Evolutionary conservation across 1,284 basidiomycete genomes (phyloP), one percentile per base, ranked within the genome.

Genomic region (Testicularia cyperi): DNA sequence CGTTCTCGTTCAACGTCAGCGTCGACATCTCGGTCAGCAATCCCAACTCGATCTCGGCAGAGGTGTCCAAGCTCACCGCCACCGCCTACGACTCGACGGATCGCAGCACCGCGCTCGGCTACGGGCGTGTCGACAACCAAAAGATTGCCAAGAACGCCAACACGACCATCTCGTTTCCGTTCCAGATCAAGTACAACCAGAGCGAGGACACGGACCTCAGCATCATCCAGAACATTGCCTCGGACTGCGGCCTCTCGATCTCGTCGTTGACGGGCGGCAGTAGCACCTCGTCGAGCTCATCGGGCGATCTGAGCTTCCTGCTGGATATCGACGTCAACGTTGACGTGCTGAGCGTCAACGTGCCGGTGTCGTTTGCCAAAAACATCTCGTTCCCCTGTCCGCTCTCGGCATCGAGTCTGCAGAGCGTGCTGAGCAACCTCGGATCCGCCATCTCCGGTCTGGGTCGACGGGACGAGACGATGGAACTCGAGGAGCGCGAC

Each of bases 81-180:
- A 57, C 56, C 7, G 56, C 61, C 1, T 74, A 64, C 48, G 72
- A 74, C 37, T 23, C 46, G 4, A 22, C 25, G n/a, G 48, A 65
- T 7, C 55, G 44, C 25, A 35, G 41, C 9, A 53, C 47, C 9
- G 34, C 48, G 9, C 54, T 75, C 19, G 73, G 72, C 12, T 27
- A 33, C n/a, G 72, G 73, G n/a, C 36, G 32, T 5, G 26, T 70
- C 14, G 23, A 24, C 31, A 88, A 91, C 22, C 78, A 79, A 51
- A 81, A 83, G 27, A 86, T 95, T 74, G 71, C 80, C 6, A 81
- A 86, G 9, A 80, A 86, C 70, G 78, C 81, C 4, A 81, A 82
- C 62, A 89, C 86, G 3, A 87, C 85, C 43, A 84, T 92, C 78
- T 83, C 83, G 0, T 89, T 95, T 79, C 90, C 90, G 1, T 87